Conservation (phyloP, 2,329 filamentous ascomycete genomes). For the Exophiala mesophila region DNA sequence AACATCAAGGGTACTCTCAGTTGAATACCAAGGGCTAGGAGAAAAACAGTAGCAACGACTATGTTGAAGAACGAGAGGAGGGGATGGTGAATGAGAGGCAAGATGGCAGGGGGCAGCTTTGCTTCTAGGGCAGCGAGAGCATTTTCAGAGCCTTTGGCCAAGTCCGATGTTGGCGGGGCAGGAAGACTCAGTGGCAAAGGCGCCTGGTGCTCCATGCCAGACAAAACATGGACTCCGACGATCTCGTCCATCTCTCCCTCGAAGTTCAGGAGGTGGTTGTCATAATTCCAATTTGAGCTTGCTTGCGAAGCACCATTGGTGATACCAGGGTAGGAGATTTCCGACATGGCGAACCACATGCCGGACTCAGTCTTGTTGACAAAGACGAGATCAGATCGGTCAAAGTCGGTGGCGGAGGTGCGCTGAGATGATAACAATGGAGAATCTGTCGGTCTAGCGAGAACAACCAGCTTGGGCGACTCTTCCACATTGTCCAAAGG, state of each 20-base stretch:
- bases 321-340: conserved; percentile 77
- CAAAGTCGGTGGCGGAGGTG: conserved; percentile 31
- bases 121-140: conserved; percentile 17
- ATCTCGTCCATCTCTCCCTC: conserved; percentile 36
- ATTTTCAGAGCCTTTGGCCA: conserved; percentile 19
- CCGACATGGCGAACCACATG: conserved; percentile 91
- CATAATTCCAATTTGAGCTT: conserved; percentile 22
- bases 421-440: conserved; percentile 28
- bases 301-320: conserved; percentile 62
- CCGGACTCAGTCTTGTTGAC: conserved; percentile 82
- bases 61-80: conserved; percentile 17
- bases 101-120: conserved; percentile 14
- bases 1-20: conserved; percentile 19
- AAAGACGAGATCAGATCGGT: conserved; percentile 64
- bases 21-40: conserved; percentile 21
- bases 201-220: conserved; percentile 50
- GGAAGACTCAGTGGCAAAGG: conserved; percentile 33
- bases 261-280: conserved; percentile 20
- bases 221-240: conserved; percentile 66
- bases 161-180: conserved; percentile 14
- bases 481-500: conserved; percentile 62
- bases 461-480: conserved; percentile 66
- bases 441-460: conserved; percentile 77
- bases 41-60: conserved; percentile 15
- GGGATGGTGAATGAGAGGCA: conserved; percentile 16